Evolutionary conservation across 2,329 filamentous ascomycete genomes (phyloP), one percentile per base, ranked within the genome.

Genomic region (Teratosphaeria destructans): DNA sequence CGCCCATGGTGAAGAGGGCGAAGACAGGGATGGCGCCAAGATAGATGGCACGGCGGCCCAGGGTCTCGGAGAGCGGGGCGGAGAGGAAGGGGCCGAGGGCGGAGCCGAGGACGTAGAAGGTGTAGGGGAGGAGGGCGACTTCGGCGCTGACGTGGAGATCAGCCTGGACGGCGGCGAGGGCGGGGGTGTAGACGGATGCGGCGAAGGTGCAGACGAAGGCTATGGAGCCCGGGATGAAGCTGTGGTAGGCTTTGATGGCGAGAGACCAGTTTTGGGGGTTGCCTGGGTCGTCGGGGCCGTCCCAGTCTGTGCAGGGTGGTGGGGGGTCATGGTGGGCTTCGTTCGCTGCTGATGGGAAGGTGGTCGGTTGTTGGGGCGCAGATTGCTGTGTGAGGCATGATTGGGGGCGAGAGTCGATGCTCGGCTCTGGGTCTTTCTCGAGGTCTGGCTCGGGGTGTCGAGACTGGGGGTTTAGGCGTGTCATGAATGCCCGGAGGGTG

Each of bases 221-320:
- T 19, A 19, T 19, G 19, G 19, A 19, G 19, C 19, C 19, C 19
- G 19, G 19, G 19, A 19, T 19, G 29, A 32, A 11, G 29, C 23
- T 53, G 29, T 53, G 52, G 29, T 53, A 53, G 23, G 29, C 29
- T 53, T 53, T 53, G 16, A 53, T 53, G 23, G 12, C 8, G 6
- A 61, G 52, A 5, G 56, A 57, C 64, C 64, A 66, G 57, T 65
- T 67, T 49, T 58, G 58, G 11, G 62, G 66, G 47, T 67, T 68
- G 0, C 60, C 64, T 8, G 66, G 64, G 54, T 69, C 66, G 52
- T 67, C 62, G 16, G 65, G 61, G 3, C 67, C 66, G 49, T 57
- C 60, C 66, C 67, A 69, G 58, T 69, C 67, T 10, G 8, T 39
- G 4, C 37, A 39, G 4, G 37, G 37, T 5, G 37, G 8, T 39